A percentile compares a stretch with the other conserved stretches of the same genome.
Conservation (phyloP, 148 eudicot species). For the Rhododendron mucronatum region DNA sequence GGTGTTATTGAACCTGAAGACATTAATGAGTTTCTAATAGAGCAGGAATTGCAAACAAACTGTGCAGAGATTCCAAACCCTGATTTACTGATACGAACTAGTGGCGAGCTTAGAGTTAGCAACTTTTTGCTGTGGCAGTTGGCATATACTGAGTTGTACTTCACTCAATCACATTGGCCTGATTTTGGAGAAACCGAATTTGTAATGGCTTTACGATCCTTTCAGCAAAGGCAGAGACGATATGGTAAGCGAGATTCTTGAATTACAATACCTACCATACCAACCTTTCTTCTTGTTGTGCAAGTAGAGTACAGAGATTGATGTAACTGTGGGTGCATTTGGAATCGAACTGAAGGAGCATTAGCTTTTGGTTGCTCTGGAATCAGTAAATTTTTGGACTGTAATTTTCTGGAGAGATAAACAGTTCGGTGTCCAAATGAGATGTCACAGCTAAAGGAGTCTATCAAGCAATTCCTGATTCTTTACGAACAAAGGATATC, state of each 20-base stretch:
- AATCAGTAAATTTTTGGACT: background rate
- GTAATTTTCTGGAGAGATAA: background rate
- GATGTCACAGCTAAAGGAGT: background rate
- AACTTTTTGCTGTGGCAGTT: conserved; percentile 83
- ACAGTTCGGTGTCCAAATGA: background rate
- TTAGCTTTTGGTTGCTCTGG: background rate
- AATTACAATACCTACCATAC: background rate
- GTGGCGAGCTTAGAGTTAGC: conserved; percentile 78
- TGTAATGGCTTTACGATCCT: conserved; percentile 49
- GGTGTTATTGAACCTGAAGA: conserved; percentile 44
- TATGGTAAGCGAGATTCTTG: conserved; percentile 44
- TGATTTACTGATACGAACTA: conserved; percentile 65
- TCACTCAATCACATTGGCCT: conserved; percentile 53
- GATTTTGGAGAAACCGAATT: conserved; percentile 72
- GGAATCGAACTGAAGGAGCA: conserved; percentile 4
- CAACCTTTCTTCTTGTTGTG: background rate
- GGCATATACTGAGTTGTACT: conserved; percentile 68
- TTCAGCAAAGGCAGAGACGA: conserved; percentile 62
- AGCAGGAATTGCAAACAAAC: conserved; percentile 61
- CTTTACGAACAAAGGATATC: background rate
- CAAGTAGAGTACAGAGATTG: background rate
- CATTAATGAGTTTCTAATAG: conserved; percentile 42
- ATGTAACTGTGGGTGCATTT: background rate
- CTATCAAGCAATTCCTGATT: background rate
- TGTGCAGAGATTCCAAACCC: conserved; percentile 51